phyloP scores from a whole-genome alignment of 345 rosid genomes.

The Dimocarpus longan region DNA sequence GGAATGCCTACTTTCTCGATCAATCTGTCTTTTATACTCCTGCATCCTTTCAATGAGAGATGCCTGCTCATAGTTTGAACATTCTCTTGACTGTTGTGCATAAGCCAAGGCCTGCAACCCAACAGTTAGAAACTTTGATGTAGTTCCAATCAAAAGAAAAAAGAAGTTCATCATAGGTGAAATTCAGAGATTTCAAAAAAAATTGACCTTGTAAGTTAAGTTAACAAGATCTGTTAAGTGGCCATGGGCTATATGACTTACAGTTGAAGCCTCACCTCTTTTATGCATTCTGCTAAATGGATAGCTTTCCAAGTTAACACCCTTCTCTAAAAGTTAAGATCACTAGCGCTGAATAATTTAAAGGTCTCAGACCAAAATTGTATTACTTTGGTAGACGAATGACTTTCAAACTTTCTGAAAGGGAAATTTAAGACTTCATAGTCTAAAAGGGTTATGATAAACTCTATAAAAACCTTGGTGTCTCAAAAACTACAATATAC shows the following conservation, averaged over 20 bases:
- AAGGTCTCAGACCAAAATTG: background rate
- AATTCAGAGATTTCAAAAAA: background rate
- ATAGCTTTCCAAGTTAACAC: background rate
- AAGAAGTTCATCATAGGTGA: background rate
- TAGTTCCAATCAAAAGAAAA: conserved; percentile 4
- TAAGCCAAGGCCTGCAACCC: conserved; percentile 63
- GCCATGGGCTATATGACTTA: background rate
- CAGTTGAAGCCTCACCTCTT: conserved; percentile 8
- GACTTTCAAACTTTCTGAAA: background rate
- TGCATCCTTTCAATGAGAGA: conserved; percentile 79
- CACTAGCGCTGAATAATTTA: background rate
- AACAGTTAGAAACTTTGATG: conserved; percentile 1
- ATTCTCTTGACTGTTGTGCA: conserved; percentile 85
- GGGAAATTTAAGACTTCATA: background rate
- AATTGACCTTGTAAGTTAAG: conserved; percentile 1
- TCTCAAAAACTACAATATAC: background rate
- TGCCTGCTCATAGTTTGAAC: conserved; percentile 75
- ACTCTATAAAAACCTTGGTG: background rate
- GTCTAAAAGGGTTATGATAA: background rate
- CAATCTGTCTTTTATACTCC: conserved; percentile 66
- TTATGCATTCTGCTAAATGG: background rate
- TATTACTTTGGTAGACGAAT: background rate
- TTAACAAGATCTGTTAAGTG: background rate
- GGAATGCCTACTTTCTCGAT: conserved; percentile 49
- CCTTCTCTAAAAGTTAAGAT: background rate